Percentiles rank a stretch among this genome's conserved stretches.
phyloP scores from a whole-genome alignment of 306 rosid genomes.

The Cucurbita maxima region DNA sequence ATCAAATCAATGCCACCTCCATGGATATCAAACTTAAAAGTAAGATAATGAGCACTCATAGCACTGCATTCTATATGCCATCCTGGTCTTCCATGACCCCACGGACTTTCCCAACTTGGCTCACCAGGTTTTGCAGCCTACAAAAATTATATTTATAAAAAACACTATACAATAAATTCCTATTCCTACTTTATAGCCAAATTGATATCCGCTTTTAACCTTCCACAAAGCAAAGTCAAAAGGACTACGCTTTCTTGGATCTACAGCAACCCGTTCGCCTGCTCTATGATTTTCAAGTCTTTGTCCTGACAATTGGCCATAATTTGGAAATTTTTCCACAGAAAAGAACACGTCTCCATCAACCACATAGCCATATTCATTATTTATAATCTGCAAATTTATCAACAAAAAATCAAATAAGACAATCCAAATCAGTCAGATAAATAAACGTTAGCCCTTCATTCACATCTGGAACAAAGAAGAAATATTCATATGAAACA shows the following conservation, averaged over 20 bases:
- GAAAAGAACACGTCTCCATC: conserved; percentile 89
- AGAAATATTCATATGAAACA: neutral
- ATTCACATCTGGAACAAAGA: neutral
- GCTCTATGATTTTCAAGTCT: conserved; percentile 70
- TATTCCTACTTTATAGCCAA: neutral
- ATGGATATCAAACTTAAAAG: conserved; percentile 76
- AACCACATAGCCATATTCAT: conserved; percentile 52
- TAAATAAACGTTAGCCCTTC: neutral
- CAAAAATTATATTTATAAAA: conserved; percentile 4
- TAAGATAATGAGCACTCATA: conserved; percentile 80
- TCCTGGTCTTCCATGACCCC: conserved; percentile 97
- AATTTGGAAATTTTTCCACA: conserved; percentile 65
- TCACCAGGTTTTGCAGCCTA: conserved; percentile 91
- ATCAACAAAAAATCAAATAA: neutral
- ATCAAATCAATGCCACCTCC: conserved; percentile 97
- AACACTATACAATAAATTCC: neutral
- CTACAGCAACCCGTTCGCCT: conserved; percentile 83
- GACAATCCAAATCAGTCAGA: neutral
- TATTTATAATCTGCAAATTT: conserved; percentile 60
- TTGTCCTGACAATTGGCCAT: conserved; percentile 79
- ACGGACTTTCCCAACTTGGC: conserved; percentile 95
- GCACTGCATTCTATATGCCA: conserved; percentile 99
- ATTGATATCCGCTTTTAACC: conserved; percentile 26
- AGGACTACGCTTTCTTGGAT: conserved; percentile 71
- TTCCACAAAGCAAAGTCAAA: conserved; percentile 97